phyloP scores from a whole-genome alignment of 768 basidiomycete species.

The Leucosporidium yakuticum region DNA sequence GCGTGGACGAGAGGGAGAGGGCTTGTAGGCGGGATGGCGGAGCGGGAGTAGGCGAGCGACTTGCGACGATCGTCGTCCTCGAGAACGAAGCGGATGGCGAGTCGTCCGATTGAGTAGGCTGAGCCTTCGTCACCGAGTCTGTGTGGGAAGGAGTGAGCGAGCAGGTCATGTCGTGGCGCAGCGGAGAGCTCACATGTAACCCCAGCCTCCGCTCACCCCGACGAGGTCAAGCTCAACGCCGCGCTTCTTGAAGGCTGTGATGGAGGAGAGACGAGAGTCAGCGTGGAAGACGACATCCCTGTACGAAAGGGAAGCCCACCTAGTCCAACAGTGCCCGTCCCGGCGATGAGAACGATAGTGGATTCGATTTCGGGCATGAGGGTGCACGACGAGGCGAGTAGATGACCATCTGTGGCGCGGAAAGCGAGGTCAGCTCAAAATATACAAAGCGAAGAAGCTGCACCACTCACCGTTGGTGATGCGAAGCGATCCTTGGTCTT shows the following conservation, averaged over 20 bases:
- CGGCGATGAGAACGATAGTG: constrained; percentile 40
- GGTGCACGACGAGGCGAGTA: constrained; percentile 40
- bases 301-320: background rate
- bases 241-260: constrained; percentile 31
- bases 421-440: background rate
- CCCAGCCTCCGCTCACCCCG: constrained; percentile 39
- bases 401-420: constrained; percentile 39
- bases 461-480: constrained; percentile 41
- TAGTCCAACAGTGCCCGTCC: constrained; percentile 31
- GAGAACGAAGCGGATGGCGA: constrained; percentile 39
- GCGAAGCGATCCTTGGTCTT: constrained; percentile 16
- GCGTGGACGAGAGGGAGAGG: constrained; percentile 34
- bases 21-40: background rate
- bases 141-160: background rate
- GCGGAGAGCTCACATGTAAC: constrained; percentile 37
- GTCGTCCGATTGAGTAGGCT: constrained; percentile 39
- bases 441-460: background rate
- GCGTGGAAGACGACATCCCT: background rate
- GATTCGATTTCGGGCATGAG: constrained; percentile 29
- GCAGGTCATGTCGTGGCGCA: background rate
- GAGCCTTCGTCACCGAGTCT: constrained; percentile 44
- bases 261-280: background rate
- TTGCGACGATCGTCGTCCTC: constrained; percentile 31
- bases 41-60: constrained; percentile 27
- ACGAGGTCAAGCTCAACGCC: constrained; percentile 32